Conservation (phyloP, 257 asterid genomes). For the Penstemon davidsonii region DNA sequence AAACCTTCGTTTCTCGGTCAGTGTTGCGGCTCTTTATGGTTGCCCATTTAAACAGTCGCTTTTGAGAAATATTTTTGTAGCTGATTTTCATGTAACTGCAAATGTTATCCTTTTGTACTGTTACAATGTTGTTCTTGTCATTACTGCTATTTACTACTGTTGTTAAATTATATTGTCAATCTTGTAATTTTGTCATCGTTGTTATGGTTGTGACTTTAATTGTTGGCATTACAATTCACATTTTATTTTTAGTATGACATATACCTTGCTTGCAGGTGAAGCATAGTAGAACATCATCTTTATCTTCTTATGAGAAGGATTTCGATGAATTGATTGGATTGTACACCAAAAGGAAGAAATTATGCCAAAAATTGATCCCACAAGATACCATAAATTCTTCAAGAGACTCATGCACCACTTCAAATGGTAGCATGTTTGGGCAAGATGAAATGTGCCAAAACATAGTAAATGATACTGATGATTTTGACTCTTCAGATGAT, state of each 20-base stretch:
- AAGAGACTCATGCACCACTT: conserved; percentile 24
- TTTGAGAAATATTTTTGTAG: conserved; percentile 6
- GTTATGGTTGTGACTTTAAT: conserved; percentile 11
- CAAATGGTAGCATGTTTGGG: conserved; percentile 35
- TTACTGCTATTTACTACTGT: not conserved
- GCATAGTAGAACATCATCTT: conserved; percentile 65
- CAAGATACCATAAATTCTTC: conserved; percentile 36
- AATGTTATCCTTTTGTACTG: conserved; percentile 23
- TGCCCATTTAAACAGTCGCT: conserved; percentile 5
- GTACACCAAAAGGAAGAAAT: conserved; percentile 41
- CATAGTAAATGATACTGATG: conserved; percentile 29
- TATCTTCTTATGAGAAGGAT: conserved; percentile 59
- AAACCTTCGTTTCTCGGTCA: conserved; percentile 70
- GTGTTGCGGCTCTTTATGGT: conserved; percentile 30
- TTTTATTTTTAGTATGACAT: conserved; percentile 1
- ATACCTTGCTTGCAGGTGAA: conserved; percentile 53
- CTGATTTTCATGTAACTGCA: conserved; percentile 24
- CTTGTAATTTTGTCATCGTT: not conserved
- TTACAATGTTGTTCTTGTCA: conserved; percentile 1
- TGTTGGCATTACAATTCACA: conserved; percentile 3
- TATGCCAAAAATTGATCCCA: conserved; percentile 24
- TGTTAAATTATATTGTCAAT: not conserved
- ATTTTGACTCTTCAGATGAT: conserved; percentile 40
- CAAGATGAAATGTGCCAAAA: conserved; percentile 26
- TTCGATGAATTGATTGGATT: conserved; percentile 47